Base-by-base conservation (phyloP, 2,329 filamentous ascomycete species). In the Purpureocillium takamizusanense region DNA sequence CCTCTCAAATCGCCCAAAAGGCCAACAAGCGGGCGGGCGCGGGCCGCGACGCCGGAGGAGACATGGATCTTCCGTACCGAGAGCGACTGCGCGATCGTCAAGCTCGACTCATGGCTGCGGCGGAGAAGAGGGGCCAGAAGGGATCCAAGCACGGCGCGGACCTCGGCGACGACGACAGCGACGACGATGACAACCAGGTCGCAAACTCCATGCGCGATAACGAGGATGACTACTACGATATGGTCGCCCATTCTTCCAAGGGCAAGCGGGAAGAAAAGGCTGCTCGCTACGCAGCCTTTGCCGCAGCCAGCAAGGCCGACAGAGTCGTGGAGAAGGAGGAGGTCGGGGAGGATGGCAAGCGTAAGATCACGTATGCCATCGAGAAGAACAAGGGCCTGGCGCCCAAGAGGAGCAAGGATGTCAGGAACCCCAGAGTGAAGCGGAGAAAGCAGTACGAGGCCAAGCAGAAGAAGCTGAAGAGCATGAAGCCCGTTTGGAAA, bases 301-400 rank as follows among this genome's bases (percentile, higher is more conserved):
- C 71, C 14, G 67, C 70, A 3, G 83, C 83, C 14, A 74, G 72
- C 41, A 82, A 83, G 46, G 69, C 76, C 37, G 72, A 82, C 43
- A 70, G 75, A 4, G 66, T 82, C 2, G 69, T 83, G 2, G 74
- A 81, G 49, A 70, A 78, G 43, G 82, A 85, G 54, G 71, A 75
- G 51, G 60, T 94, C 32, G 87, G 84, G 31, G 69, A 78, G 41
- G 88, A 95, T 52, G 90, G 89, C 43, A 94, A 95, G 67, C 74
- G 94, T 43, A 86, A 87, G 62, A 94, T 98, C 59, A 86, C 79
- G 14, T 97, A 95, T 64, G 77, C 81, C 50, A 98, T 98, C 55
- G 78, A 89, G 67, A 95, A 97, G 78, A 98, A 98, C 66, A 95
- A 95, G 74, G 92, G 92, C 25, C 67, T 98, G 46, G 81, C 86